Evolutionary conservation across 2,329 filamentous ascomycete genomes (phyloP), one percentile per base, ranked within the genome.

Genomic region (Proliferodiscus dingleyae): DNA sequence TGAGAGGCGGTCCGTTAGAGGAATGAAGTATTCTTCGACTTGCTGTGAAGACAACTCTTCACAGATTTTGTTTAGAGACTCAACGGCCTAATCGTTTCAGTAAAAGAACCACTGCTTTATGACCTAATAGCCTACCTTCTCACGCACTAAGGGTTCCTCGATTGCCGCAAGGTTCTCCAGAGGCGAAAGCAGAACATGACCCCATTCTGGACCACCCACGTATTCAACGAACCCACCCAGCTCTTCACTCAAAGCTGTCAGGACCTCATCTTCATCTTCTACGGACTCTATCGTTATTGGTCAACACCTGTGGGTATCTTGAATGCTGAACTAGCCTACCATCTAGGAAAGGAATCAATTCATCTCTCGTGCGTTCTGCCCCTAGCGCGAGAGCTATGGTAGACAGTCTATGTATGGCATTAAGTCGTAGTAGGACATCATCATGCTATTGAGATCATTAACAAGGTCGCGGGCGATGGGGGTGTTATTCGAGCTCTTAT

Each of bases 51-150:
- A 95, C 45, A 98, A 79, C 66, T 95, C 83, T 64, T 83, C 81
- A 78, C 93, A 97, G 68, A 98, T 97, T 75, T 96, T 98, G 80
- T 98, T 98, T 59, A 98, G 81, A 38, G 93, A 98, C 69, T 98
- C 94, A 65, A 98, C 93, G 55, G 93, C 93, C 91, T 96, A 28
- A 3, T 26, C 22, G 29, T 34, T 37, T 61, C 43, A 61, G 53
- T 43, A 46, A 16, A 10, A n/a, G 23, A 24, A 24, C 16, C n/a
- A 4, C 15, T 15, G 19, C 15, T 29, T 10, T 10, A 30, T 30
- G 33, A 43, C 32, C 10, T 30, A 26, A 36, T 18, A 30, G 21
- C 68, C 52, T 71, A 95, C 91, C 87, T 98, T 98, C 73, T 98
- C 93, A 63, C 93, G 81, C 53, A 98, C 93, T 60, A 98, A 81